Evolutionary conservation across 352 stramenopile species (phyloP).

Genomic region (Pythium periplocum): DNA sequence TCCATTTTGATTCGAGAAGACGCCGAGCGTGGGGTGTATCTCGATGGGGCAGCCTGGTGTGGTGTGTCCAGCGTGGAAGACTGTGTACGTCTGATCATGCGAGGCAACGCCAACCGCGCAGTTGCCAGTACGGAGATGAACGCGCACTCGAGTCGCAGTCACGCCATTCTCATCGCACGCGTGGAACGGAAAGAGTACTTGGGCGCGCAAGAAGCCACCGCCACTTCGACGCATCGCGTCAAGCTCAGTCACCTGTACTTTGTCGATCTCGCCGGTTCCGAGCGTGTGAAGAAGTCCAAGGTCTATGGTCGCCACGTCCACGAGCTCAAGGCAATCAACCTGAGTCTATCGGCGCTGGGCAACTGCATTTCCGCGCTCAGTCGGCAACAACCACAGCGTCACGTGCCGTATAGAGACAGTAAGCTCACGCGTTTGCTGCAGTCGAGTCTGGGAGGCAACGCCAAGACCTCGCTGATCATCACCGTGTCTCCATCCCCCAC

Average conservation of each 20-base stretch:
- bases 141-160: slow-evolving; percentile 75
- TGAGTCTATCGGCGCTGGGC: slow-evolving; percentile 64
- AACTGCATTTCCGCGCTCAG: slow-evolving; percentile 72
- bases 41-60: slow-evolving; percentile 46
- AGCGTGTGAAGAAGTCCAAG: slow-evolving; percentile 63
- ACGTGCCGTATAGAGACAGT: slow-evolving; percentile 70
- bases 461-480: slow-evolving; percentile 65
- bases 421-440: slow-evolving; percentile 69
- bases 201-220: not conserved
- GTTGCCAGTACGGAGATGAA: slow-evolving; percentile 87
- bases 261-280: slow-evolving; percentile 65
- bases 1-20: slow-evolving; percentile 64
- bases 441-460: slow-evolving; percentile 66
- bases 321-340: slow-evolving; percentile 70
- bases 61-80: slow-evolving; percentile 36
- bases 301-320: slow-evolving; percentile 52
- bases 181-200: slow-evolving; percentile 65
- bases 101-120: slow-evolving; percentile 60
- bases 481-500: slow-evolving; percentile 41
- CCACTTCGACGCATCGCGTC: slow-evolving; percentile 27
- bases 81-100: slow-evolving; percentile 38
- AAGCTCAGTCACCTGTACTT: slow-evolving; percentile 58
- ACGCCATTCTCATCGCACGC: slow-evolving; percentile 82
- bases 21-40: slow-evolving; percentile 52
- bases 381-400: slow-evolving; percentile 35